These are phyloP conservation scores for Ganoderma lucidum DNA, from an alignment of 1,284 basidiomycete species.

Conservation along the genomic window DNA sequence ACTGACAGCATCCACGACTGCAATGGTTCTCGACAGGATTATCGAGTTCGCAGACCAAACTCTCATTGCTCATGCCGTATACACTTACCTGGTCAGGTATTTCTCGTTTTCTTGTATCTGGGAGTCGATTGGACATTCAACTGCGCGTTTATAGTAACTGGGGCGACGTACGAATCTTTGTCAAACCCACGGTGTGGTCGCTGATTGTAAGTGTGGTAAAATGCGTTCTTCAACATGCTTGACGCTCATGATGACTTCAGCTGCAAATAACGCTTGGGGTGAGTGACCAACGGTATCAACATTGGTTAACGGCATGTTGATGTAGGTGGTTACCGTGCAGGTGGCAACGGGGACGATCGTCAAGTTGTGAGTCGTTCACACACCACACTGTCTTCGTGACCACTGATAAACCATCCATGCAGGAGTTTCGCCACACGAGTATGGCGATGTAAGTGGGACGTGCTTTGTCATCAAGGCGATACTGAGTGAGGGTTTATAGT, in stretches of 20 bases:
- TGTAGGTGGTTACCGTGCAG: slow-evolving; percentile 42
- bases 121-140: slow-evolving; percentile 1
- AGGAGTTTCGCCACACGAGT: slow-evolving; percentile 73
- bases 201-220: slow-evolving; percentile 52
- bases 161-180: slow-evolving; percentile 49
- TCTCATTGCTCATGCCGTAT: slow-evolving; percentile 63
- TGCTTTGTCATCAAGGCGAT: not conserved
- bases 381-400: not conserved
- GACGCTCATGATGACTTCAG: slow-evolving; percentile 41
- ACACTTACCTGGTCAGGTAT: slow-evolving; percentile 52
- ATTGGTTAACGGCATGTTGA: slow-evolving; percentile 11
- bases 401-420: slow-evolving; percentile 6
- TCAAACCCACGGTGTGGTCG: slow-evolving; percentile 59
- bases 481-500: slow-evolving; percentile 47
- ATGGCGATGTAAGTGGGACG: slow-evolving; percentile 65
- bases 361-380: slow-evolving; percentile 58
- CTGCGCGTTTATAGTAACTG: slow-evolving; percentile 51
- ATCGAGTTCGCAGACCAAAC: slow-evolving; percentile 61
- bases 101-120: slow-evolving; percentile 1
- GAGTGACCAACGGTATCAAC: slow-evolving; percentile 37
- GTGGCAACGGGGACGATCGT: slow-evolving; percentile 66
- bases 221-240: not conserved
- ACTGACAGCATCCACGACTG: not conserved
- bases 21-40: slow-evolving; percentile 44
- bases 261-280: slow-evolving; percentile 66